These are phyloP conservation scores for Pseudogymnoascus sp. DNA, from an alignment of 2,329 filamentous ascomycete genomes.

Conservation along the genomic window DNA sequence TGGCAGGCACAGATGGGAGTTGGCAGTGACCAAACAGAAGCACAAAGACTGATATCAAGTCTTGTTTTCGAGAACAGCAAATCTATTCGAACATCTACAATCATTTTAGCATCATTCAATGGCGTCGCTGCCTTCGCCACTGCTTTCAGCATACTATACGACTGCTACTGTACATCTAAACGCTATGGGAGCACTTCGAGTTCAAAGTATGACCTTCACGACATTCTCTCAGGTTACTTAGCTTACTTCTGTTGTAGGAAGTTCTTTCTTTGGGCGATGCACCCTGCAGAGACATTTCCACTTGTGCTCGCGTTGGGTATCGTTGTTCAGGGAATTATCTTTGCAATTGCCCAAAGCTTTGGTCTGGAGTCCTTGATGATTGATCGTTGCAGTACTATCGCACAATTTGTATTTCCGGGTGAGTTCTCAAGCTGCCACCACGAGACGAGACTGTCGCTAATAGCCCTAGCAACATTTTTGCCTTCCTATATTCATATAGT, in stretches of 20 bases:
- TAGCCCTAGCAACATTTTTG: conserved; percentile 53
- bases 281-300: conserved; percentile 37
- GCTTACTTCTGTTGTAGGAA: conserved; percentile 18
- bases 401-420: conserved; percentile 55
- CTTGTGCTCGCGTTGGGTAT: conserved; percentile 51
- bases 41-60: conserved; percentile 19
- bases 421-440: conserved; percentile 17
- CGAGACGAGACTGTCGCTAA: conserved; percentile 16
- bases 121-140: conserved; percentile 49
- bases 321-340: conserved; percentile 48
- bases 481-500: conserved; percentile 58
- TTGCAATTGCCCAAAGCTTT: conserved; percentile 47
- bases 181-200: conserved; percentile 26
- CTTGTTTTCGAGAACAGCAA: conserved; percentile 33
- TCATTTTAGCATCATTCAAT: conserved; percentile 55
- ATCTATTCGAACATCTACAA: conserved; percentile 52
- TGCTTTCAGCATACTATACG: conserved; percentile 47
- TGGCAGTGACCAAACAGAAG: background rate
- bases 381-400: conserved; percentile 43
- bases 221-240: background rate
- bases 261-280: conserved; percentile 27
- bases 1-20: conserved; percentile 1
- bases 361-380: conserved; percentile 45
- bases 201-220: conserved; percentile 32
- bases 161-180: conserved; percentile 33